Evolutionary conservation across 371 early-diverging fungal species (phyloP).

Genomic region (Mortierella sp.): DNA sequence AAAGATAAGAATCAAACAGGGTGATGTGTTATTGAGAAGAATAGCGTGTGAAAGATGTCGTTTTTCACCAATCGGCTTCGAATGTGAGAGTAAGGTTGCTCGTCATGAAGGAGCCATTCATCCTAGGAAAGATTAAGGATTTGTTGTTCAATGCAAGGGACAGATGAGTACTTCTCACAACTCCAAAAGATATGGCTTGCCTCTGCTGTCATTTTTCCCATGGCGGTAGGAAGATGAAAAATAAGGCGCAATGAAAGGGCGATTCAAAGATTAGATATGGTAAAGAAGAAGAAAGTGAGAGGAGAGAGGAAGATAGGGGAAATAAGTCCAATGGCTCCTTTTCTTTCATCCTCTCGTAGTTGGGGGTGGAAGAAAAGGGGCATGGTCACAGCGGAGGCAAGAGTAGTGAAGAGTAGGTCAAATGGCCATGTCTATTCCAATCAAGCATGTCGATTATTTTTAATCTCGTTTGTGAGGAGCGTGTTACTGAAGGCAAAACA

Average conservation of each 20-base stretch:
- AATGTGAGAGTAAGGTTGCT: no score
- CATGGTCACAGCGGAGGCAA: neutral
- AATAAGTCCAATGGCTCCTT: no score
- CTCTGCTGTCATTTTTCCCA: neutral
- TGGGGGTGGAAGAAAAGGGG: neutral
- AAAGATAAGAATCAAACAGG: no score
- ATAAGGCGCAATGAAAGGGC: neutral
- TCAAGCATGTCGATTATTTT: no score
- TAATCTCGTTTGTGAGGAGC: no score
- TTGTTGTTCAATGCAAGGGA: neutral
- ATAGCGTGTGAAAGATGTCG: no score
- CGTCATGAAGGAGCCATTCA: neutral
- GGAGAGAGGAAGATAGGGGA: neutral
- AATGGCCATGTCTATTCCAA: no score
- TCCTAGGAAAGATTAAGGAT: neutral
- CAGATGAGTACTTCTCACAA: neutral
- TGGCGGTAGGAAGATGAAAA: neutral
- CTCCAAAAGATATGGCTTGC: neutral
- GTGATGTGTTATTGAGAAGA: no score
- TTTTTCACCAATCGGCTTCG: no score
- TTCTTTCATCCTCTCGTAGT: neutral
- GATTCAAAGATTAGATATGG: neutral
- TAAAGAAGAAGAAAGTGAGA: neutral
- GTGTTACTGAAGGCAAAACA: no score
- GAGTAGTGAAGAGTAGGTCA: no score